Percentiles rank a stretch among this genome's conserved stretches.
Conservation (phyloP, 2,329 filamentous ascomycete species). For the Leptographium galeiforme region DNA sequence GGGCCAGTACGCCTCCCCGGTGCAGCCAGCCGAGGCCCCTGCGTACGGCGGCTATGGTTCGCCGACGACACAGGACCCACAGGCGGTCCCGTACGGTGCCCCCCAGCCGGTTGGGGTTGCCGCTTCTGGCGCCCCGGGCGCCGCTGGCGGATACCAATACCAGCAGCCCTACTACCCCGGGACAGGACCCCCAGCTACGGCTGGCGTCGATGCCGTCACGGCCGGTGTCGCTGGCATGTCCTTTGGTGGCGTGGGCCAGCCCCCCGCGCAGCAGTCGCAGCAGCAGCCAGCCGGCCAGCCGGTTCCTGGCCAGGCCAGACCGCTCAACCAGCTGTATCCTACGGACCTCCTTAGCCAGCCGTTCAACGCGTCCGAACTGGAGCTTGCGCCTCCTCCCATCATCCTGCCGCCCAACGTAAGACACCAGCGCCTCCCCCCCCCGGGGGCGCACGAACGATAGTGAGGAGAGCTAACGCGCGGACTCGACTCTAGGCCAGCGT, state of each 20-base stretch:
- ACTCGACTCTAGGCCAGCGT: conserved; percentile 54
- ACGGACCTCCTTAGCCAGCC: conserved; percentile 86
- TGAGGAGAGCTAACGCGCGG: background rate
- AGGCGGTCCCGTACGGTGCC: conserved; percentile 28
- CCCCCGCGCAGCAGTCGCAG: conserved; percentile 21
- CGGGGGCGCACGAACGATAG: background rate
- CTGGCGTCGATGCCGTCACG: conserved; percentile 58
- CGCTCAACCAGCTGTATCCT: conserved; percentile 79
- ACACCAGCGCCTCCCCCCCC: background rate
- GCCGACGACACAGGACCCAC: conserved; percentile 28
- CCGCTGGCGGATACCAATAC: conserved; percentile 51
- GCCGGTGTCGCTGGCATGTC: conserved; percentile 79
- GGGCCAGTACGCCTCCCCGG: conserved; percentile 32
- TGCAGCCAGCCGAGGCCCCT: conserved; percentile 24
- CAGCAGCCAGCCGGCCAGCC: conserved; percentile 38
- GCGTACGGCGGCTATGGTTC: conserved; percentile 49
- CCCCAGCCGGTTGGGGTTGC: conserved; percentile 27
- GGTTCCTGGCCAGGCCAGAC: conserved; percentile 26
- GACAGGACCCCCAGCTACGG: conserved; percentile 22
- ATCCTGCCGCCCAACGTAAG: conserved; percentile 83
- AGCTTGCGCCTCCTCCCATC: conserved; percentile 81
- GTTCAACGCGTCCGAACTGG: conserved; percentile 86
- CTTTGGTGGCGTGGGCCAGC: conserved; percentile 54
- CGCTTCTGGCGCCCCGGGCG: conserved; percentile 23
- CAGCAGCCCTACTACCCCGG: conserved; percentile 53